A percentile compares a stretch with the other conserved stretches of the same genome.
Conservation (phyloP, 2,329 filamentous ascomycete genomes). For the Fusarium sp. region DNA sequence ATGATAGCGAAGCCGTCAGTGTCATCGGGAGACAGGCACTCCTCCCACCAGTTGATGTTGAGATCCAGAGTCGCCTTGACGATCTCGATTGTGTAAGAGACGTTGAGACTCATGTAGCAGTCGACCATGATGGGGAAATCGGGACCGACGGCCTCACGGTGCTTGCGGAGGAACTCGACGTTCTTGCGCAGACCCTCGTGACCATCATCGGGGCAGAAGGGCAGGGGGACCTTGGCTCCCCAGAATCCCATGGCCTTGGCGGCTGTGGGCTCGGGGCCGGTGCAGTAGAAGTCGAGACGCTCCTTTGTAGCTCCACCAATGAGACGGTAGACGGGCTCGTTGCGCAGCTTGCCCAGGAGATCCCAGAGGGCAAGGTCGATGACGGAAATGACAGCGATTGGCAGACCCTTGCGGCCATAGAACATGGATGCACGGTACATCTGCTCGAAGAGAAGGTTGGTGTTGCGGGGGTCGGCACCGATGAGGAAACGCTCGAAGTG, state of each 20-base stretch:
- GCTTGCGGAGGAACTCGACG: constrained; percentile 83
- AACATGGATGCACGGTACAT: constrained; percentile 98
- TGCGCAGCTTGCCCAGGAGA: constrained; percentile 85
- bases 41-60: constrained; percentile 97
- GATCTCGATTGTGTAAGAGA: constrained; percentile 90
- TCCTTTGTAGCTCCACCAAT: constrained; percentile 90
- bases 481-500: constrained; percentile 93
- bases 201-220: constrained; percentile 89
- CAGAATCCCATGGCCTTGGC: constrained; percentile 89
- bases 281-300: constrained; percentile 91
- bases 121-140: constrained; percentile 95
- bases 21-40: constrained; percentile 90
- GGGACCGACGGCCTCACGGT: constrained; percentile 83
- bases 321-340: constrained; percentile 92
- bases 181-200: constrained; percentile 84
- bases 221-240: constrained; percentile 88
- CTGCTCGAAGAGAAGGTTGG: constrained; percentile 91
- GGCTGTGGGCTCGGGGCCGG: constrained; percentile 80
- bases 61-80: constrained; percentile 83
- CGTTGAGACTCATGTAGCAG: constrained; percentile 96
- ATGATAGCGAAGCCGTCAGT: constrained; percentile 88
- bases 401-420: constrained; percentile 91
- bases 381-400: constrained; percentile 89
- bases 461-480: constrained; percentile 87
- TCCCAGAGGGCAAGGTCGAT: constrained; percentile 95